Evolutionary conservation across 2,329 filamentous ascomycete species (phyloP).

Genomic region (Botryotinia calthae): DNA sequence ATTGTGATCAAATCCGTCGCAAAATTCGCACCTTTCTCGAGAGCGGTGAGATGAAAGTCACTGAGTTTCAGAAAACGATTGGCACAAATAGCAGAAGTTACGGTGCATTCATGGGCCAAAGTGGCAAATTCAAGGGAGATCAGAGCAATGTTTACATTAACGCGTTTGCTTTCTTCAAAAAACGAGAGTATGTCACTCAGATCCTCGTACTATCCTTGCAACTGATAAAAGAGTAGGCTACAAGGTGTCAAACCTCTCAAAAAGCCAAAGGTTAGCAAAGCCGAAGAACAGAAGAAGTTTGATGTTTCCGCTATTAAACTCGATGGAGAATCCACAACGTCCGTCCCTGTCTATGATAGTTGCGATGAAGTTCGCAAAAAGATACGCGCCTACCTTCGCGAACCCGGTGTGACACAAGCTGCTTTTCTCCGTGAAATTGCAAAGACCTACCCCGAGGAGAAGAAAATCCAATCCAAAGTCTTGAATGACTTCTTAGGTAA

Average conservation of each 20-base stretch:
- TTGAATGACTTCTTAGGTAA: slow-evolving; percentile 51
- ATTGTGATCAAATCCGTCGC: slow-evolving; percentile 41
- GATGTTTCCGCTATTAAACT: slow-evolving; percentile 47
- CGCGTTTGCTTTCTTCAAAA: slow-evolving; percentile 49
- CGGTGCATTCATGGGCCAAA: slow-evolving; percentile 50
- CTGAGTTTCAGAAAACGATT: slow-evolving; percentile 44
- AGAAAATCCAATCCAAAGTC: slow-evolving; percentile 45
- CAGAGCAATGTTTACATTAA: slow-evolving; percentile 40
- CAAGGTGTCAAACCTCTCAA: slow-evolving; percentile 43
- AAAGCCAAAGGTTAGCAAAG: slow-evolving; percentile 40
- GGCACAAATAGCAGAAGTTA: slow-evolving; percentile 41
- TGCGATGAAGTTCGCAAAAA: slow-evolving; percentile 58
- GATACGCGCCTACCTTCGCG: slow-evolving; percentile 50
- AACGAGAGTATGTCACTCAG: slow-evolving; percentile 41
- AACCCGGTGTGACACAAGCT: slow-evolving; percentile 50
- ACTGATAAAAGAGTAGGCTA: slow-evolving; percentile 29
- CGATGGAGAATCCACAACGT: slow-evolving; percentile 46
- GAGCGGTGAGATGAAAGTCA: slow-evolving; percentile 45
- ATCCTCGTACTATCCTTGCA: not conserved
- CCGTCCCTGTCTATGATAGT: slow-evolving; percentile 53
- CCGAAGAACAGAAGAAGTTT: slow-evolving; percentile 32
- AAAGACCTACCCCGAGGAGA: slow-evolving; percentile 42
- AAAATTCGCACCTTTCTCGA: slow-evolving; percentile 45
- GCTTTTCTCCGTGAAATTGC: slow-evolving; percentile 50
- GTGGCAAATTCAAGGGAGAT: slow-evolving; percentile 42